Conservation (phyloP, 768 basidiomycete species). For the Mycena venus region DNA sequence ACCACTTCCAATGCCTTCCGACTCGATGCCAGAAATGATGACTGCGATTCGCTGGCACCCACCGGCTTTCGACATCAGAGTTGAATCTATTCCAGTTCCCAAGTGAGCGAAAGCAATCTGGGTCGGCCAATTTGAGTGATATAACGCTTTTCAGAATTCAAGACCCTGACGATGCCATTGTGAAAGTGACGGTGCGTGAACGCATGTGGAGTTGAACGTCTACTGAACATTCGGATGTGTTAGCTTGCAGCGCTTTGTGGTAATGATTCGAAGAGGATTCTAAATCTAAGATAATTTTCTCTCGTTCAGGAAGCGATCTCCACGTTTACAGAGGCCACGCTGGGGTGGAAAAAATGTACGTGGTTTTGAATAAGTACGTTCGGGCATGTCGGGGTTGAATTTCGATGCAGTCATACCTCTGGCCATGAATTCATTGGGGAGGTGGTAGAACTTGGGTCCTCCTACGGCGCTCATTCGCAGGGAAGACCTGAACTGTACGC, state of each 20-base stretch:
- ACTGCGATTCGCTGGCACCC: constrained; percentile 75
- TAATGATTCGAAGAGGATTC: constrained; percentile 29
- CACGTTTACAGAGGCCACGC: constrained; percentile 81
- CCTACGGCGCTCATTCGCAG: constrained; percentile 57
- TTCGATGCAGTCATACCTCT: constrained; percentile 63
- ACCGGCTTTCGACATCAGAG: constrained; percentile 76
- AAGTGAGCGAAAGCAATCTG: constrained; percentile 40
- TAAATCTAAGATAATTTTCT: background rate
- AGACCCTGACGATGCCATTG: constrained; percentile 82
- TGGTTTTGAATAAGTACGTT: background rate
- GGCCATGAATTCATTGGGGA: constrained; percentile 88
- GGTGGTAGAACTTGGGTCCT: constrained; percentile 75
- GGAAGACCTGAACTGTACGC: constrained; percentile 75
- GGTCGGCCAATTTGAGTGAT: background rate
- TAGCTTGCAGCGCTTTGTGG: constrained; percentile 80
- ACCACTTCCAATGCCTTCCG: background rate
- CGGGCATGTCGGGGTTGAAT: background rate
- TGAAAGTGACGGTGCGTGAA: constrained; percentile 74
- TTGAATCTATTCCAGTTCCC: constrained; percentile 74
- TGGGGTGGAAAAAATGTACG: constrained; percentile 66
- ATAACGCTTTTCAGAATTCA: constrained; percentile 61
- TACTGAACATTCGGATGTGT: background rate
- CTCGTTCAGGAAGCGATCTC: constrained; percentile 70
- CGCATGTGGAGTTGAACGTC: background rate
- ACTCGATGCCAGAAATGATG: constrained; percentile 23